Percentiles rank a stretch among this genome's conserved stretches.
Evolutionary conservation across 2,329 filamentous ascomycete genomes (phyloP).

Genomic region (Microdochium bolleyi): DNA sequence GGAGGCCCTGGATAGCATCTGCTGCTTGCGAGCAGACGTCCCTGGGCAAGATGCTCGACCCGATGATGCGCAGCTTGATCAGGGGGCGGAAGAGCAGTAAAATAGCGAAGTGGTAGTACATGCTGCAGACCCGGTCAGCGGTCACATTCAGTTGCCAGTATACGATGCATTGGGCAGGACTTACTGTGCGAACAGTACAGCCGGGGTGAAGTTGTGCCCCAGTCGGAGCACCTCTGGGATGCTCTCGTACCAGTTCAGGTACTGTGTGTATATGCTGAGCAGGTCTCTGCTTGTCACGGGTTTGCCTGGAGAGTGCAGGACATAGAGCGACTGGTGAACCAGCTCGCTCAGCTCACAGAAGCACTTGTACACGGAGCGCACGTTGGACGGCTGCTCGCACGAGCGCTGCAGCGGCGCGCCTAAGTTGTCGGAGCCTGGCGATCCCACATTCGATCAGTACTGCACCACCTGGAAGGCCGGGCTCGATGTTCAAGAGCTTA

Average conservation of each 20-base stretch:
- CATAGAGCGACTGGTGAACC: slow-evolving; percentile 62
- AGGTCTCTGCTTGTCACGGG: slow-evolving; percentile 57
- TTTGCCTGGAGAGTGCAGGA: slow-evolving; percentile 63
- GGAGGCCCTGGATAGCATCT: slow-evolving; percentile 48
- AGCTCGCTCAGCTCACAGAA: slow-evolving; percentile 68
- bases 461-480: neutral
- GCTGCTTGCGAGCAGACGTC: slow-evolving; percentile 58
- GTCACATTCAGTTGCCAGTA: neutral
- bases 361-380: slow-evolving; percentile 59
- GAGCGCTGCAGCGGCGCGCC: slow-evolving; percentile 45
- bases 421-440: slow-evolving; percentile 15
- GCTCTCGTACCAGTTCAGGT: slow-evolving; percentile 62
- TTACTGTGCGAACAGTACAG: slow-evolving; percentile 68
- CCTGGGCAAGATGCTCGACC: slow-evolving; percentile 53
- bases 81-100: slow-evolving; percentile 67
- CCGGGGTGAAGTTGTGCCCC: slow-evolving; percentile 63
- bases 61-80: slow-evolving; percentile 55
- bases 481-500: slow-evolving; percentile 23
- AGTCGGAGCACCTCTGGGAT: slow-evolving; percentile 58
- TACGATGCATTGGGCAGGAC: slow-evolving; percentile 20
- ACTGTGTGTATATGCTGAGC: slow-evolving; percentile 57
- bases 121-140: slow-evolving; percentile 18
- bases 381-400: slow-evolving; percentile 57
- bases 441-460: neutral
- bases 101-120: slow-evolving; percentile 64